Percentiles rank a stretch among this genome's conserved stretches.
phyloP scores from a whole-genome alignment of 495 filamentous ascomycete species.

The Penicillium daleae region DNA sequence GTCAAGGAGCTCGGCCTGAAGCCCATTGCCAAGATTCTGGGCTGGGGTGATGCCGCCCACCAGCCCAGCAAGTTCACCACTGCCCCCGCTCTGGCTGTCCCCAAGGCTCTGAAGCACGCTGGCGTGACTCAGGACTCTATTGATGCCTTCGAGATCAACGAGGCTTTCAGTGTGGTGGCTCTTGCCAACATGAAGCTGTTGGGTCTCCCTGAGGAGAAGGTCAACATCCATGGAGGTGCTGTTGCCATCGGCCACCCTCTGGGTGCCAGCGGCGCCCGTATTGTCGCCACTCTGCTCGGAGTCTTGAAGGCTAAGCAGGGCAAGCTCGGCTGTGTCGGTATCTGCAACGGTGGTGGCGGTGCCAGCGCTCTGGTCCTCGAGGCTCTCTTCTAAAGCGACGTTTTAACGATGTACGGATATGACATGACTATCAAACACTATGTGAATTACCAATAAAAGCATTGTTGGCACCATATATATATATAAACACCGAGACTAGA shows the following conservation, averaged over 20 bases:
- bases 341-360: slow-evolving; percentile 97
- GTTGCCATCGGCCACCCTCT: slow-evolving; percentile 96
- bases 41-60: slow-evolving; percentile 93
- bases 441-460: slow-evolving; percentile 18
- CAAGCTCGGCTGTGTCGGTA: slow-evolving; percentile 91
- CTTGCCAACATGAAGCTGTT: slow-evolving; percentile 94
- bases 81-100: slow-evolving; percentile 90
- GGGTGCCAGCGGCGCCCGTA: slow-evolving; percentile 90
- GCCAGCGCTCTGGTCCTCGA: slow-evolving; percentile 91
- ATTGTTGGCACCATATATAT: slow-evolving; percentile 22
- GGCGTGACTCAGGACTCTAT: slow-evolving; percentile 72
- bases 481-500: slow-evolving; percentile 7
- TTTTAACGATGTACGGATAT: slow-evolving; percentile 36
- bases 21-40: slow-evolving; percentile 91
- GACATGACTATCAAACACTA: slow-evolving; percentile 25
- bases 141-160: slow-evolving; percentile 98
- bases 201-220: slow-evolving; percentile 75
- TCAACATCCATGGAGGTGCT: slow-evolving; percentile 93
- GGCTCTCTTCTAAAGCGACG: slow-evolving; percentile 40
- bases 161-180: slow-evolving; percentile 96
- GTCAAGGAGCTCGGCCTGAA: slow-evolving; percentile 86
- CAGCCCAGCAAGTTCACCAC: slow-evolving; percentile 94
- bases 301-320: slow-evolving; percentile 87
- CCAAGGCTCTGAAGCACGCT: slow-evolving; percentile 94
- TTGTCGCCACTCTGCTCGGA: slow-evolving; percentile 86